Percentiles rank a stretch among this genome's conserved stretches.
These are phyloP conservation scores for Wallacemonas sp. DNA, from an alignment of 208 protist genomes.

Conservation along the genomic window DNA sequence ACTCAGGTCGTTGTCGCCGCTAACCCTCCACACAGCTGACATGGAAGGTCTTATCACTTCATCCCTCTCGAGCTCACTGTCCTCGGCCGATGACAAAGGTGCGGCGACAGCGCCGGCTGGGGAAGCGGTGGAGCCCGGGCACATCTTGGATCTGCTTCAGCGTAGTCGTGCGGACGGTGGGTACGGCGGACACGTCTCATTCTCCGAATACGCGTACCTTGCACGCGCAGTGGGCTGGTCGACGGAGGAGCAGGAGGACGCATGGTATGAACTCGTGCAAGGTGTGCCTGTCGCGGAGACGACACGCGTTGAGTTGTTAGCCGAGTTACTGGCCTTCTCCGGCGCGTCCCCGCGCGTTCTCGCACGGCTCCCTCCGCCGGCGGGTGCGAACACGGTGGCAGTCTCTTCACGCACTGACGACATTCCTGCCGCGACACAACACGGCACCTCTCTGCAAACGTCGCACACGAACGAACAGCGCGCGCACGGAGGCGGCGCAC, in stretches of 20 bases:
- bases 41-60: background rate
- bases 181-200: conserved; percentile 54
- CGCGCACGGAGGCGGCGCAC: too few relatives aligned
- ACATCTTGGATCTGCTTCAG: conserved; percentile 32
- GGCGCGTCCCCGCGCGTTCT: background rate
- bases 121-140: background rate
- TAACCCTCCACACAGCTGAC: too few relatives aligned
- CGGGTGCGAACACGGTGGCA: too few relatives aligned
- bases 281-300: conserved; percentile 39
- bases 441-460: background rate
- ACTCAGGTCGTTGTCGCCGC: too few relatives aligned
- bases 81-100: background rate
- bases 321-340: conserved; percentile 34
- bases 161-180: conserved; percentile 35
- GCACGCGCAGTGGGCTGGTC: conserved; percentile 42
- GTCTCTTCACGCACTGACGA: too few relatives aligned
- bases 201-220: conserved; percentile 41
- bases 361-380: too few relatives aligned
- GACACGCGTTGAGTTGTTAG: conserved; percentile 38
- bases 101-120: background rate
- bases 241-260: conserved; percentile 70
- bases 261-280: conserved; percentile 77
- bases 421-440: background rate
- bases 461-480: background rate
- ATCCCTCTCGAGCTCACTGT: background rate